A percentile compares a stretch with the other conserved stretches of the same genome.
phyloP scores from a whole-genome alignment of 176 grass and related monocot genomes.

The Oryza brachyantha region DNA sequence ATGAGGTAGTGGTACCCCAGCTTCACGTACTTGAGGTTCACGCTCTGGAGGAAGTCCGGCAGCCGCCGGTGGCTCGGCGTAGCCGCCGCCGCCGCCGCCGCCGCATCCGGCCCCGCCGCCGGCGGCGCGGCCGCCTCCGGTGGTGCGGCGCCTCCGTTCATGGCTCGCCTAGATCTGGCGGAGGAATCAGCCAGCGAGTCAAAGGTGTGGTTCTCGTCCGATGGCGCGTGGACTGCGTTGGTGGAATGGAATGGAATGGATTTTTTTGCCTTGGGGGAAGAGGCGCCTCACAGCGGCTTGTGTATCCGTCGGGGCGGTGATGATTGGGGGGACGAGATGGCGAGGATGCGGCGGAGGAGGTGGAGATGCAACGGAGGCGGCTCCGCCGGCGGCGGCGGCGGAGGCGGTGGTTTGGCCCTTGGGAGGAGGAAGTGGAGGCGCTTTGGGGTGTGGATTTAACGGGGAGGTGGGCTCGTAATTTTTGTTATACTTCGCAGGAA shows the following conservation, averaged over 20 bases:
- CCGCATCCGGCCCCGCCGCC: not conserved
- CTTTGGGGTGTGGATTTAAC: too few species aligned
- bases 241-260: too few species aligned
- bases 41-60: conserved; percentile 98
- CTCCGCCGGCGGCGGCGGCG: conserved; percentile 30
- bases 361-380: not conserved
- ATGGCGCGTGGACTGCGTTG: conserved; percentile 18
- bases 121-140: not conserved
- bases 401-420: not conserved
- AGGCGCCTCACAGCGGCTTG: not conserved
- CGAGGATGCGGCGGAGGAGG: not conserved
- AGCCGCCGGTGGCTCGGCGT: conserved; percentile 52
- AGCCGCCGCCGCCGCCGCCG: not conserved
- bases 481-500: too few species aligned
- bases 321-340: not conserved
- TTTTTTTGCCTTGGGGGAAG: not conserved
- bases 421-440: too few species aligned
- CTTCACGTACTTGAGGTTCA: conserved; percentile 99
- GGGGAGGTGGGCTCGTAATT: too few species aligned
- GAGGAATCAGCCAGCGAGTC: not conserved
- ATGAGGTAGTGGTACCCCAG: conserved; percentile 96
- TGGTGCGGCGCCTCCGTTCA: conserved; percentile 34
- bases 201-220: conserved; percentile 15
- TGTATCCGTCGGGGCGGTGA: not conserved
- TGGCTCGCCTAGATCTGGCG: conserved; percentile 40